Percentiles rank a stretch among this genome's conserved stretches.
Evolutionary conservation across 129 eudicot genomes (phyloP).

Genomic region (Artemisia tridentata): DNA sequence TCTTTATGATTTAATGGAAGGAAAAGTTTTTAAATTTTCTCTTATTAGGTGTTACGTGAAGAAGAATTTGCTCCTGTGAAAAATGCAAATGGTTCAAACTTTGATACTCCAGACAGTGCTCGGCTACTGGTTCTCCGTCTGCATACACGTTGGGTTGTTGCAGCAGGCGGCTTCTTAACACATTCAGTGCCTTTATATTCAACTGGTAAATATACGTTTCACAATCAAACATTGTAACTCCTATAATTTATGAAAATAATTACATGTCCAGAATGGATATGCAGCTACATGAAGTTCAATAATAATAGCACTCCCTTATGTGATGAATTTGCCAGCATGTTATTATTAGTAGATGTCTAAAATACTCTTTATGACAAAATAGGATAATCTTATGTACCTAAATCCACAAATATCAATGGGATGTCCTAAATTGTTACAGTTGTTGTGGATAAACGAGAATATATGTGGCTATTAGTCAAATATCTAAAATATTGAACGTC

Average conservation of each 20-base stretch:
- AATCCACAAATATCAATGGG: no score
- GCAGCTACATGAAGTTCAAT: no score
- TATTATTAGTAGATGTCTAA: not conserved
- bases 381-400: no score
- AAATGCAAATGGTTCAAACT: constrained; percentile 92
- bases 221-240: constrained; percentile 2
- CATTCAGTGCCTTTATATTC: constrained; percentile 95
- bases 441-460: no score
- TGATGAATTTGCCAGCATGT: no score
- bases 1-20: no score
- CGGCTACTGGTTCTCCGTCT: constrained; percentile 86
- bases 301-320: no score
- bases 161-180: constrained; percentile 98
- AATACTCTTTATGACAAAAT: not conserved
- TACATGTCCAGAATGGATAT: no score
- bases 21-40: not conserved
- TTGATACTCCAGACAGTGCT: constrained; percentile 98
- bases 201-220: constrained; percentile 52
- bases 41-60: constrained; percentile 73
- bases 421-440: no score
- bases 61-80: constrained; percentile 99
- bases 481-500: no score
- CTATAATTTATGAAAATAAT: not conserved
- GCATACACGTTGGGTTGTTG: constrained; percentile 97
- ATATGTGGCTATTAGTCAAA: no score